Evolutionary conservation across 2,329 filamentous ascomycete genomes (phyloP), one percentile per base, ranked within the genome.

Genomic region (Mycogone perniciosa): DNA sequence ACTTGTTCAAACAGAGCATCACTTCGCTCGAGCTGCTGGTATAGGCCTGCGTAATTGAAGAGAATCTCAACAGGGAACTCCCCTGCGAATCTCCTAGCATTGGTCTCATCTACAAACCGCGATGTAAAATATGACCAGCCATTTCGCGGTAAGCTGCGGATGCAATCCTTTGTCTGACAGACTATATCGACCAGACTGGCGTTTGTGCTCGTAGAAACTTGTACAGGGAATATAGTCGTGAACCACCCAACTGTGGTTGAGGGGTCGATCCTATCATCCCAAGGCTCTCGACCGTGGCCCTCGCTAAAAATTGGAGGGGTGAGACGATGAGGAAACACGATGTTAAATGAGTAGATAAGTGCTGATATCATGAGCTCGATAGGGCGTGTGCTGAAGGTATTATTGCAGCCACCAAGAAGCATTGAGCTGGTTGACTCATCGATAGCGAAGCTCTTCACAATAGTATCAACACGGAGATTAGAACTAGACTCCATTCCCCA

Each of bases 291-390:
- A 6, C 45, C 45, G 31, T 70, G 66, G 5, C 59, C 59, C 44
- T 69, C 66, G 8, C 46, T 62, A 43, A 60, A 66, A 1, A 69
- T 50, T 1, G 65, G 65, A 0, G 49, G n/a, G n/a, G n/a, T n/a
- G 2, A 48, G 11, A 5, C 62, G 54, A 43, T 64, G 60, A 0
- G 45, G 4, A 49, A 70, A 70, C 1, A 52, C 51, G 4, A 39
- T 33, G 6, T 27, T 33, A 41, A 68, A 68, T 0, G 55, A 59
- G 30, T 54, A 45, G 4, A 61, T 38, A 1, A 65, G 42, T 7
- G 62, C 60, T 7, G 62, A 57, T 6, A 55, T 29, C 35, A 57
- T 41, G 2, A 57, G 40, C n/a, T 57, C 55, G 2, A 53, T 26
- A 0, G 55, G 55, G 4, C 44, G 46, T 11, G 55, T 55, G 3